Evolutionary conservation across 805 yeast species (phyloP), one percentile per base, ranked within the genome.

Genomic region (Candida boidinii): DNA sequence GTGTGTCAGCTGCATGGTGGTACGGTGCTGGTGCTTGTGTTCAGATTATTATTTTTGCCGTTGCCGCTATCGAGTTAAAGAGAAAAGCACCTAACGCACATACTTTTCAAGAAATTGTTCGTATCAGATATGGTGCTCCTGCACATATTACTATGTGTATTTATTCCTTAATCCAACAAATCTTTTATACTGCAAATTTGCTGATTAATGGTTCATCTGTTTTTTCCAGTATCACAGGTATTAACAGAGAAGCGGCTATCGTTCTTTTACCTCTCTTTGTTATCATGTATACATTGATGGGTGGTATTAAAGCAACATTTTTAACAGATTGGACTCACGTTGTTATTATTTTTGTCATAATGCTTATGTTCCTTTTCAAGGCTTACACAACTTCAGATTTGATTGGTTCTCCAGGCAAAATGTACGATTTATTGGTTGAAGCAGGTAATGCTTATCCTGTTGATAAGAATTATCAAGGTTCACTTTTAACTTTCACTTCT

Each of bases 281-380:
- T 24, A 45, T 54, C 13, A 43, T 58, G 20, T 60, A 60, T 39
- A 58, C 65, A 2, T 43, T 58, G n/a, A 44, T 60, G 30, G 66
- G 67, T 20, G 67, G 66, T 28, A 53, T 60, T 33, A 60, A 60
- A 35, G 65, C 66, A 3, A 58, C 66, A 3, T 60, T 60, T 39
- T 44, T 60, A 23, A 56, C 66, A 7, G 66, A 60, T 40, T 58
- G 58, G 56, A 50, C 52, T 20, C 65, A 60, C 37, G 57, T 59
- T 8, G 61, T 57, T 19, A 56, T 60, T 25, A 56, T 60, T 27
- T 56, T 43, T 38, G 49, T 47, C 6, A 42, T 56, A 22, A 49
- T 59, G 44, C 37, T 56, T 26, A 42, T 40, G 3, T 45, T 54
- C 25, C 33, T 49, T 17, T 56, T 51, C 39, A 45, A 41, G 13